A percentile compares a stretch with the other conserved stretches of the same genome.
Evolutionary conservation across 805 yeast species (phyloP).

Genomic region (Sugiyamaella floridensis): DNA sequence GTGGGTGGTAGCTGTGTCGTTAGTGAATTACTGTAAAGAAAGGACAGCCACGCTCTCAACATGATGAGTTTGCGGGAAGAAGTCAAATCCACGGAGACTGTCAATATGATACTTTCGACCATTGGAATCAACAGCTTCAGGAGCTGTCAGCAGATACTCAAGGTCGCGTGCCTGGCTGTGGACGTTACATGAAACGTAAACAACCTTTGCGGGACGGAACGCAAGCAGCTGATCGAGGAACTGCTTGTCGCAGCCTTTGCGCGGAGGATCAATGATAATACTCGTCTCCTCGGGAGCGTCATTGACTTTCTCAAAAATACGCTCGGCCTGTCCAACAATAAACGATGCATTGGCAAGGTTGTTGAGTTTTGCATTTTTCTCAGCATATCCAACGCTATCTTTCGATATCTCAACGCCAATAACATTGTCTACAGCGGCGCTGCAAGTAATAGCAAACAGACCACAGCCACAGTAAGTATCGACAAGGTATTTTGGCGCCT

Average conservation of each 20-base stretch:
- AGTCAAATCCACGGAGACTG: constrained; percentile 88
- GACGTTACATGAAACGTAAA: constrained; percentile 95
- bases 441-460: constrained; percentile 79
- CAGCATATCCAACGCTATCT: constrained; percentile 84
- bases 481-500: constrained; percentile 58
- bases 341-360: constrained; percentile 72
- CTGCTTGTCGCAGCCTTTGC: constrained; percentile 91
- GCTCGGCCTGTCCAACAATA: constrained; percentile 88
- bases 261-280: constrained; percentile 92
- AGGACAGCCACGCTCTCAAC: constrained; percentile 84
- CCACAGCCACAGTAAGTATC: constrained; percentile 98
- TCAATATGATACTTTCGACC: constrained; percentile 59
- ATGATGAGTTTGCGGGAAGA: constrained; percentile 92
- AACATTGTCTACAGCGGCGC: constrained; percentile 71
- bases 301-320: constrained; percentile 58
- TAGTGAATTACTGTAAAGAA: background rate
- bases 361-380: constrained; percentile 69
- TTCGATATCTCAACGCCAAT: constrained; percentile 93
- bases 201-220: constrained; percentile 77
- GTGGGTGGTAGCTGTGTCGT: background rate
- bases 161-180: constrained; percentile 96
- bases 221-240: constrained; percentile 80
- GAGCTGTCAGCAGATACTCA: constrained; percentile 67
- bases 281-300: constrained; percentile 73
- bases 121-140: constrained; percentile 32